Evolutionary conservation across 2,329 filamentous ascomycete species (phyloP), one percentile per base, ranked within the genome.

Genomic region (Talaromyces sp.): DNA sequence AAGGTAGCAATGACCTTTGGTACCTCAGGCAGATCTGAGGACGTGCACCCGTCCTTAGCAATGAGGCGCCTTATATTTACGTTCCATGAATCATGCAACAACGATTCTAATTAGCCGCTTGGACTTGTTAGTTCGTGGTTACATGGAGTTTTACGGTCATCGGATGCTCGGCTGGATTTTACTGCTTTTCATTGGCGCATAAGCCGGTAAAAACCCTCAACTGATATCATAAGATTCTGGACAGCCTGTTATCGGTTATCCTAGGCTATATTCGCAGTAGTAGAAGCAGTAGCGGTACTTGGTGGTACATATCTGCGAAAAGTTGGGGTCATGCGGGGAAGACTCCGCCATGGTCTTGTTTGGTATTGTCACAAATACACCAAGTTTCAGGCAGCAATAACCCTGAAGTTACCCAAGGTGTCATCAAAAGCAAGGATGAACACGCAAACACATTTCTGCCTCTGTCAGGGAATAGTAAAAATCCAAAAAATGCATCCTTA

Each of bases 1-100:
- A 52, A 52, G 48, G 48, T 52, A 52, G 35, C 48, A 48, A 28
- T 39, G 48, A n/a, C 33, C 33, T 17, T 39, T 7, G 33, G 48
- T 36, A 39, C 48, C 35, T 52, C 33, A 25, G 19, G 48, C 48
- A 25, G 19, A 51, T 46, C 43, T 9, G 43, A 31, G 25, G 17
- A n/a, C 28, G 13, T 33, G 17, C 19, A 10, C 15, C 43, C 11
- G n/a, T 13, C 13, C 15, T 15, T 17, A 28, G 40, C 40, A 11
- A 41, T 17, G 40, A 45, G 40, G 25, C 13, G 41, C 17, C 25
- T 33, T 48, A 48, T 19, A 31, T 31, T 31, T 11, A 48, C 17
- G 33, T 48, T 33, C 43, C 45, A 48, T 21, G 45, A 48, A 19
- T 48, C 45, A 48, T 48, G 28, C 17, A 17, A 40, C 41, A 13